Evolutionary conservation across 2,329 filamentous ascomycete species (phyloP), one percentile per base, ranked within the genome.

Genomic region (Leptographium galeiforme): DNA sequence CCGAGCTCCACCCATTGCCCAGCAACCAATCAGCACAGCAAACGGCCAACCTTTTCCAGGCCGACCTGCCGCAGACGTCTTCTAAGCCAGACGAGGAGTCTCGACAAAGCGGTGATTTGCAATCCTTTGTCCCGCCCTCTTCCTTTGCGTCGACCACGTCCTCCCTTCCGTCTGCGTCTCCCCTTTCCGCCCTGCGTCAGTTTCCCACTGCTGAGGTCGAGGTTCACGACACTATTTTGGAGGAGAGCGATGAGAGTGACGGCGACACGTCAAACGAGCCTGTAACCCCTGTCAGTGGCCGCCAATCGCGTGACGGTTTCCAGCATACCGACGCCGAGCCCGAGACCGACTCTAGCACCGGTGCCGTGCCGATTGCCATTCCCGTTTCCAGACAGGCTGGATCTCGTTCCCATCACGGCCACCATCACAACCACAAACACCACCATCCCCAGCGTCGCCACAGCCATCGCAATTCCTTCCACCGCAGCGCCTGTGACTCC

Each of bases 261-360:
- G 81, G 75, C 64, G 79, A 82, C 61, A 74, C 73, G 30, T 69
- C 72, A 53, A 75, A 77, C 67, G 80, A 83, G 58, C 80, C 80
- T 46, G 70, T 79, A 55, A 84, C 80, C 25, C 81, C 80, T 48
- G 74, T 79, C 56, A 82, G 79, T 61, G 70, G 70, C 60, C 72
- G 75, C 57, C 73, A 77, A 61, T 79, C 78, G 48, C 73, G 75
- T 55, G 76, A 79, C 58, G 46, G 50, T 8, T 79, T 81, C 57
- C 69, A 69, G 48, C 65, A 68, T 39, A 63, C 70, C 56, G 68
- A 70, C 50, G 48, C 59, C 30, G 61, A 63, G n/a, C 48, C 61
- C 8, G 53, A 45, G 12, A 48, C 56, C 6, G 61, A 61, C 40
- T 61, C 66, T 55, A 61, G 66, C 56, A 14, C 51, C 34, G 46